phyloP scores from a whole-genome alignment of 495 filamentous ascomycete species.

The Xylaria palmicola region DNA sequence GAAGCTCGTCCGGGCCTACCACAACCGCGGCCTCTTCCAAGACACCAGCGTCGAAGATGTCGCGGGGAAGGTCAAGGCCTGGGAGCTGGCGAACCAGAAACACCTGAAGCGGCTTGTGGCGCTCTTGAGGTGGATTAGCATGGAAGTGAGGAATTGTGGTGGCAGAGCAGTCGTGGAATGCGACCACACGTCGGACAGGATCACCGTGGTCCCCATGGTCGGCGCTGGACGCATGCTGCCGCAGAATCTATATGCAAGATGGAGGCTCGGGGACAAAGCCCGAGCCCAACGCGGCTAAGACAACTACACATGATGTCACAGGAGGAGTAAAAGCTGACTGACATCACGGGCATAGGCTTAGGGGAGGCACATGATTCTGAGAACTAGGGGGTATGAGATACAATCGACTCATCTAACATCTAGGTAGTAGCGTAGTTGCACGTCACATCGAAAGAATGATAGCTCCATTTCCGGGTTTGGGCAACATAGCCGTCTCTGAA shows the following conservation, averaged over 20 bases:
- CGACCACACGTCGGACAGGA: conserved; percentile 26
- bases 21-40: conserved; percentile 41
- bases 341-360: too few relatives aligned
- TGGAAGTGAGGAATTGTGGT: conserved; percentile 28
- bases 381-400: too few relatives aligned
- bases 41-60: conserved; percentile 41
- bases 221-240: conserved; percentile 34
- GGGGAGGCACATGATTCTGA: too few relatives aligned
- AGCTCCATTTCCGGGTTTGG: too few relatives aligned
- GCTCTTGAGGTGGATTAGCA: conserved; percentile 39
- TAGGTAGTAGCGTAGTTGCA: too few relatives aligned
- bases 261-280: too few relatives aligned
- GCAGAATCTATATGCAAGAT: conserved; percentile 36
- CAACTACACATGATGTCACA: too few relatives aligned
- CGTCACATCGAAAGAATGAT: too few relatives aligned
- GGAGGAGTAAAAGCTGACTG: too few relatives aligned
- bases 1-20: conserved; percentile 50
- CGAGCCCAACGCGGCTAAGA: too few relatives aligned
- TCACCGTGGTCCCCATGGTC: conserved; percentile 29
- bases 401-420: too few relatives aligned
- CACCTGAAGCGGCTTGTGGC: conserved; percentile 34
- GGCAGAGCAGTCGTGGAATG: conserved; percentile 36
- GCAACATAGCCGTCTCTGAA: too few relatives aligned
- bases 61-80: conserved; percentile 29
- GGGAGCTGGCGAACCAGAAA: conserved; percentile 39